Evolutionary conservation across 495 filamentous ascomycete species (phyloP).

Genomic region (Hypomontagnella monticulosa): DNA sequence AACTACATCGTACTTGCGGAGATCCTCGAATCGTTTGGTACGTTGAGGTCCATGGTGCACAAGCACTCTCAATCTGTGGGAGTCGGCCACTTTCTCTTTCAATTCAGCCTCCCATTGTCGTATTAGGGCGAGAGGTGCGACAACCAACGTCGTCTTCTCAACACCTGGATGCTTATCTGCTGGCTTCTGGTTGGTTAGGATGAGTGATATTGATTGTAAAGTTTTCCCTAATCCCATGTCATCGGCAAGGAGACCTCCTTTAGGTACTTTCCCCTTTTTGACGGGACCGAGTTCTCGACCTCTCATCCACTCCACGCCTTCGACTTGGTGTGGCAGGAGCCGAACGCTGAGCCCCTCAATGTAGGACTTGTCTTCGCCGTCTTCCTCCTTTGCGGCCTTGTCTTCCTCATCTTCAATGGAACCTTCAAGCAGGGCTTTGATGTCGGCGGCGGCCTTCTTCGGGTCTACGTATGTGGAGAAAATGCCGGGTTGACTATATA

Average conservation of each 20-base stretch:
- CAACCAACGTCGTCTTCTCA: constrained; percentile 84
- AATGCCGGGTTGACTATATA: constrained; percentile 59
- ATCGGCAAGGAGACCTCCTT: constrained; percentile 87
- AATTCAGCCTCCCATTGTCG: constrained; percentile 98
- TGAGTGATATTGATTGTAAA: constrained; percentile 80
- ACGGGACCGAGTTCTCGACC: constrained; percentile 83
- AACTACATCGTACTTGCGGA: constrained; percentile 91
- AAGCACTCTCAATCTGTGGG: constrained; percentile 77
- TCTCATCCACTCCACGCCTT: constrained; percentile 92
- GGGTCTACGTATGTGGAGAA: constrained; percentile 78
- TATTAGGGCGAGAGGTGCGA: constrained; percentile 94
- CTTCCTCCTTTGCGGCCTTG: constrained; percentile 55
- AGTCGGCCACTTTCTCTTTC: constrained; percentile 73
- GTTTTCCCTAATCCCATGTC: constrained; percentile 92
- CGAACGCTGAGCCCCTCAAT: constrained; percentile 83
- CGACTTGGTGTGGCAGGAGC: constrained; percentile 89
- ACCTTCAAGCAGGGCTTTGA: constrained; percentile 88
- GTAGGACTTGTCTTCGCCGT: constrained; percentile 56
- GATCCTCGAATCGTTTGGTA: constrained; percentile 75
- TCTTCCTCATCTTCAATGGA: constrained; percentile 86
- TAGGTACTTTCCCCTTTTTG: constrained; percentile 80
- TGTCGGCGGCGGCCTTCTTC: constrained; percentile 79
- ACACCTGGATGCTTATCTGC: constrained; percentile 66
- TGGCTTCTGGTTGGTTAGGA: constrained; percentile 83
- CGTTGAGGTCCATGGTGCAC: constrained; percentile 91